phyloP scores from a whole-genome alignment of 2,329 filamentous ascomycete species.

The Scopulariopsis brevicaulis region DNA sequence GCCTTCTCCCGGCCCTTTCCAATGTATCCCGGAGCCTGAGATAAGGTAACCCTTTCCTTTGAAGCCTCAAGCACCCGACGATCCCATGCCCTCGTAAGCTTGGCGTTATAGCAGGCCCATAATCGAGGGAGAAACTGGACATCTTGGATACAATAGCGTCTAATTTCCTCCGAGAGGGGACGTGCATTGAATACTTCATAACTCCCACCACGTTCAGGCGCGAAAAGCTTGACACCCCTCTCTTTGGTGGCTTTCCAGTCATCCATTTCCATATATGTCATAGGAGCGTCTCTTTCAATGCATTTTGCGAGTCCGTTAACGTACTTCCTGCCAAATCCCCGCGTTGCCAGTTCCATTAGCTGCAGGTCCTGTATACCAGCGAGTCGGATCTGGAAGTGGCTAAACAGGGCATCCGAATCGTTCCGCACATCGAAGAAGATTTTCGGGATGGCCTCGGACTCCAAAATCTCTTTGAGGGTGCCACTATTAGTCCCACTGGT shows the following conservation, averaged over 20 bases:
- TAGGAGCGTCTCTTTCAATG: constrained; percentile 15
- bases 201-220: constrained; percentile 26
- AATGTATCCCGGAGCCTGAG: constrained; percentile 15
- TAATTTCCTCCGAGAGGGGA: constrained; percentile 25
- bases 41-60: constrained; percentile 15
- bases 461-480: constrained; percentile 27
- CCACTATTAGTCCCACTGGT: neutral
- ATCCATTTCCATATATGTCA: constrained; percentile 7
- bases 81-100: constrained; percentile 9
- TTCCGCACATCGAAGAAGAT: constrained; percentile 48
- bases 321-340: constrained; percentile 5
- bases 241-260: constrained; percentile 23
- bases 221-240: constrained; percentile 23
- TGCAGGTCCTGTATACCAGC: constrained; percentile 39
- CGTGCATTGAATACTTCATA: constrained; percentile 34
- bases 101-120: constrained; percentile 14
- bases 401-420: constrained; percentile 43
- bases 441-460: constrained; percentile 30
- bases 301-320: constrained; percentile 16
- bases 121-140: constrained; percentile 26
- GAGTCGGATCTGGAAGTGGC: constrained; percentile 28
- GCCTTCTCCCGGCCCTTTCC: constrained; percentile 17
- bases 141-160: constrained; percentile 33
- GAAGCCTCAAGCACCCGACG: constrained; percentile 14
- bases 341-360: constrained; percentile 38